Evolutionary conservation across 176 grass and related monocot species (phyloP).

Genomic region (Echinochloa phyllopogon): DNA sequence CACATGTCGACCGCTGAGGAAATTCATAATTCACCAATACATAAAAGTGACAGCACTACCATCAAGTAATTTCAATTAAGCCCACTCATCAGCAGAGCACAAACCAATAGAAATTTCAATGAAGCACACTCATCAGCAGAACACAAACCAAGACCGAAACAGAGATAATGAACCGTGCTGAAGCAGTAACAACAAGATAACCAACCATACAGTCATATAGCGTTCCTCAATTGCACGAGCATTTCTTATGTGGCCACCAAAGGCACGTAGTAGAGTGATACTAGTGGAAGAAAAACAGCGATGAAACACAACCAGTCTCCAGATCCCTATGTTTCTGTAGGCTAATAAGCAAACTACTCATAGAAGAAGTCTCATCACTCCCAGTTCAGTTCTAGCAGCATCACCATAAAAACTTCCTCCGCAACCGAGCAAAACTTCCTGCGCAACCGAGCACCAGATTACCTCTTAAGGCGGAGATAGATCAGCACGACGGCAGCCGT

Average conservation of each 20-base stretch:
- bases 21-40: not conserved
- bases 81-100: not conserved
- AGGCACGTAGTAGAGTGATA: slow-evolving; percentile 21
- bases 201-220: slow-evolving; percentile 14
- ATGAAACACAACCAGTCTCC: slow-evolving; percentile 45
- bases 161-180: not conserved
- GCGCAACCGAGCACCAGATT: slow-evolving; percentile 42
- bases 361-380: slow-evolving; percentile 40
- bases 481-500: slow-evolving; percentile 32
- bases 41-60: not conserved
- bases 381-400: slow-evolving; percentile 29
- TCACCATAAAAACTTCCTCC: slow-evolving; percentile 33
- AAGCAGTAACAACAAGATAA: not conserved
- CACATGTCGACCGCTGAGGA: not conserved
- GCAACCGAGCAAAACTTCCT: slow-evolving; percentile 54
- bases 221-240: not conserved
- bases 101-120: not conserved
- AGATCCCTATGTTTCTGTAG: slow-evolving; percentile 39
- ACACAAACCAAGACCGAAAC: not conserved
- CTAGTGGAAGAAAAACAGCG: slow-evolving; percentile 20
- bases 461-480: slow-evolving; percentile 63
- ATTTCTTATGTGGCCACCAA: slow-evolving; percentile 39
- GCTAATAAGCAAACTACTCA: slow-evolving; percentile 57
- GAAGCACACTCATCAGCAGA: not conserved
- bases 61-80: not conserved